phyloP scores from a whole-genome alignment of 495 filamentous ascomycete species.

The Talaromyces liani region DNA sequence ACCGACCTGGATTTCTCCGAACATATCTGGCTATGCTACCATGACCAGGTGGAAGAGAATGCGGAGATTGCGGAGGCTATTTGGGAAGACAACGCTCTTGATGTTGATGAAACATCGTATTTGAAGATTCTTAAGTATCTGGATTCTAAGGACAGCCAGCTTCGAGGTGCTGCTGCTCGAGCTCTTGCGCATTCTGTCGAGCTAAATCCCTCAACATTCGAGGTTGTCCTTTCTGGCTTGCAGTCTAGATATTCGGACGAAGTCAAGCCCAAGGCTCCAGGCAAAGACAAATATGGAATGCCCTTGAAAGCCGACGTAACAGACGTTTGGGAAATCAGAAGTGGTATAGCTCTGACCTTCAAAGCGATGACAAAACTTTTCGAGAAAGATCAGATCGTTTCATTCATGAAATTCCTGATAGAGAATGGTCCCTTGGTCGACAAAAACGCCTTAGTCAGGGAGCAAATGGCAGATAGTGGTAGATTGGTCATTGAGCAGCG shows the following conservation, averaged over 20 bases:
- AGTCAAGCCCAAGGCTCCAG: slow-evolving; percentile 70
- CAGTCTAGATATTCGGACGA: slow-evolving; percentile 64
- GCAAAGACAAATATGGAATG: slow-evolving; percentile 90
- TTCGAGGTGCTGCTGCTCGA: slow-evolving; percentile 75
- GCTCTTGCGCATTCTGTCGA: slow-evolving; percentile 68
- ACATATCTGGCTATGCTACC: slow-evolving; percentile 87
- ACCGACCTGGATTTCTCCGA: slow-evolving; percentile 76
- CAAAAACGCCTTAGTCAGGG: slow-evolving; percentile 63
- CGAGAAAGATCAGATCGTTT: slow-evolving; percentile 57
- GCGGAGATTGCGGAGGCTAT: slow-evolving; percentile 74
- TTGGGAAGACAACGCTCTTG: slow-evolving; percentile 87
- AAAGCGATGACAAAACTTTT: slow-evolving; percentile 67
- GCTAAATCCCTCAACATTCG: slow-evolving; percentile 47
- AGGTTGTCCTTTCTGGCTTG: slow-evolving; percentile 52
- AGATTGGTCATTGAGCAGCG: slow-evolving; percentile 71
- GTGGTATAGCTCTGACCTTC: slow-evolving; percentile 82
- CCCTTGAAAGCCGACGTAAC: slow-evolving; percentile 71
- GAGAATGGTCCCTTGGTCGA: slow-evolving; percentile 78
- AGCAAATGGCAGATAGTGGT: slow-evolving; percentile 91
- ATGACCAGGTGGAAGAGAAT: slow-evolving; percentile 88
- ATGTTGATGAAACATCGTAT: slow-evolving; percentile 58
- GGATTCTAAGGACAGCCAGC: slow-evolving; percentile 64
- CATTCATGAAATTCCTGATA: slow-evolving; percentile 78
- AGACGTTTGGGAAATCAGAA: slow-evolving; percentile 85
- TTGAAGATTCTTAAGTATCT: slow-evolving; percentile 68